Conservation (phyloP, 805 yeast species). For the Saccharomyces eubayanus region DNA sequence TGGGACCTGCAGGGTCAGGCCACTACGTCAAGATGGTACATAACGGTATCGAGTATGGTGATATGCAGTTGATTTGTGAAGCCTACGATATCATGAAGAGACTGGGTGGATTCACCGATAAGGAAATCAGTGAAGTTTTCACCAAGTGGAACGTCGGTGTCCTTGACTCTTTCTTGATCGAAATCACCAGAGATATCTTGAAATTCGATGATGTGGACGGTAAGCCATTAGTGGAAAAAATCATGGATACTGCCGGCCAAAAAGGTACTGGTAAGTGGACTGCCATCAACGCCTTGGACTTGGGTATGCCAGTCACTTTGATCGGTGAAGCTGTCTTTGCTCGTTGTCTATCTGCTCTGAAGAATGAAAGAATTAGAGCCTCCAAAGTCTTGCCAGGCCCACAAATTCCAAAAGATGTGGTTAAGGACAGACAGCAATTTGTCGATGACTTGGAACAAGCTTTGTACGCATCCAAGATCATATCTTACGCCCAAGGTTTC, state of each 20-base stretch:
- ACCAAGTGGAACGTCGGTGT: slow-evolving; percentile 95
- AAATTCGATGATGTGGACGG: slow-evolving; percentile 85
- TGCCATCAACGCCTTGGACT: slow-evolving; percentile 92
- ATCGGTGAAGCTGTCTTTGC: slow-evolving; percentile 98
- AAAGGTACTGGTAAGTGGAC: slow-evolving; percentile 99
- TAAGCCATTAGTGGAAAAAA: slow-evolving; percentile 90
- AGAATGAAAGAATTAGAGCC: slow-evolving; percentile 84
- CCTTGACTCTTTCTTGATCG: slow-evolving; percentile 91
- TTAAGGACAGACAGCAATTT: slow-evolving; percentile 72
- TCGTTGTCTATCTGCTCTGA: slow-evolving; percentile 89
- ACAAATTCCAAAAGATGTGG: slow-evolving; percentile 47
- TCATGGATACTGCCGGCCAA: slow-evolving; percentile 94
- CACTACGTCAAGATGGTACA: slow-evolving; percentile 99
- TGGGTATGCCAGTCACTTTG: slow-evolving; percentile 96
- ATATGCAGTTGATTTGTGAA: slow-evolving; percentile 97
- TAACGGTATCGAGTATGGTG: slow-evolving; percentile 99
- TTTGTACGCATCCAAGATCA: slow-evolving; percentile 93
- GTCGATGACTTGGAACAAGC: slow-evolving; percentile 96
- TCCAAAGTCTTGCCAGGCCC: slow-evolving; percentile 78
- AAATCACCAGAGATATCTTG: slow-evolving; percentile 92
- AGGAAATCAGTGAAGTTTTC: slow-evolving; percentile 90
- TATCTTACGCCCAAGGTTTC: slow-evolving; percentile 98
- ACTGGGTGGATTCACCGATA: slow-evolving; percentile 80
- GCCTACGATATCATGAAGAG: slow-evolving; percentile 95
- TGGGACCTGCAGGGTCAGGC: slow-evolving; percentile 98